These are phyloP conservation scores for Chytridiales sp. DNA, from an alignment of 371 early-diverging fungal species.

Conservation along the genomic window DNA sequence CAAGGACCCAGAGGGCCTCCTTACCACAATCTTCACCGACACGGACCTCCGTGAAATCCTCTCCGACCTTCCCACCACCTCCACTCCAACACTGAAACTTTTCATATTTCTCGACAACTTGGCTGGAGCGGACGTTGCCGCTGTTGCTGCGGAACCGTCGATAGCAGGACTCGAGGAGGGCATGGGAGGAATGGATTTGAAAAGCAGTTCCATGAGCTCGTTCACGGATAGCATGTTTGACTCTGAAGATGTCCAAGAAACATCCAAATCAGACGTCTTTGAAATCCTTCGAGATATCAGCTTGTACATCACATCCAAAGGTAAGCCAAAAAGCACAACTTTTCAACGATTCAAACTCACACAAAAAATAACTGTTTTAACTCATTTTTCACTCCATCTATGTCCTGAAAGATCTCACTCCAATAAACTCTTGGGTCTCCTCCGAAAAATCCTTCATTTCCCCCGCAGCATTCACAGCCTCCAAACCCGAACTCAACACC, in stretches of 20 bases:
- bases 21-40: conserved; percentile 13
- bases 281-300: conserved; percentile 53
- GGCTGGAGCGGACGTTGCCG: no score
- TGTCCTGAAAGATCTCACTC: conserved; percentile 34
- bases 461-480: conserved; percentile 16
- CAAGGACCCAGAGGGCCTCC: conserved; percentile 20
- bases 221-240: no score
- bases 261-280: conserved; percentile 30
- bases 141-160: background rate
- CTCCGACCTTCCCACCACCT: no score
- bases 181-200: no score
- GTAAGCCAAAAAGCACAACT: no score
- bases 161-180: background rate
- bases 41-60: conserved; percentile 11
- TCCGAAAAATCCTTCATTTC: conserved; percentile 47
- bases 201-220: no score
- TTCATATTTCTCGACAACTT: no score
- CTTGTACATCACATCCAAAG: conserved; percentile 42
- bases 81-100: no score
- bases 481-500: background rate
- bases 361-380: background rate
- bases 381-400: background rate
- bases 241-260: no score
- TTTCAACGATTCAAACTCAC: no score
- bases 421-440: conserved; percentile 50